Conservation (phyloP, 1,284 basidiomycete genomes). For the Veloporphyrellus conicus region DNA sequence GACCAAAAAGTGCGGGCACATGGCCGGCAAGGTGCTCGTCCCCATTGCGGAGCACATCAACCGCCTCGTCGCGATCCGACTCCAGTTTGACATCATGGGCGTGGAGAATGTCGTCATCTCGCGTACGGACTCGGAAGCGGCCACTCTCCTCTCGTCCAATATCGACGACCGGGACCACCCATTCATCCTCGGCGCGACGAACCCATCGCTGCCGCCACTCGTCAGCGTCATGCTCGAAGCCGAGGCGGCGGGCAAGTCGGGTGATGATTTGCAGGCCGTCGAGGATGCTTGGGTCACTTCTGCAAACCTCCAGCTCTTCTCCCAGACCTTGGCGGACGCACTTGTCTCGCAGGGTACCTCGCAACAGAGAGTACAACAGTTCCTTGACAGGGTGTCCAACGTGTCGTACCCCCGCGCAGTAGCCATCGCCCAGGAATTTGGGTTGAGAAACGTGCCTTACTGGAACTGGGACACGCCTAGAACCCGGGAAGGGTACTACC, state of each 20-base stretch:
- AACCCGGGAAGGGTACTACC: conserved; percentile 94
- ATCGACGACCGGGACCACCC: conserved; percentile 95
- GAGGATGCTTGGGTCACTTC: conserved; percentile 83
- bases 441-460: conserved; percentile 67
- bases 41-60: conserved; percentile 75
- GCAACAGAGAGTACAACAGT: conserved; percentile 48
- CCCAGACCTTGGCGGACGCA: conserved; percentile 69
- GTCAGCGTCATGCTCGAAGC: conserved; percentile 82
- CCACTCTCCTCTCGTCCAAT: conserved; percentile 94
- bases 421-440: conserved; percentile 77
- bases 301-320: conserved; percentile 80
- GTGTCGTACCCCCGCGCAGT: conserved; percentile 70
- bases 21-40: conserved; percentile 80
- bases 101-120: conserved; percentile 70
- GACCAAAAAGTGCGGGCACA: conserved; percentile 85
- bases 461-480: conserved; percentile 96
- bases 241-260: conserved; percentile 75
- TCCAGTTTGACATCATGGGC: conserved; percentile 62
- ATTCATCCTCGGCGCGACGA: conserved; percentile 93
- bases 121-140: conserved; percentile 86
- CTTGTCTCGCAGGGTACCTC: conserved; percentile 62
- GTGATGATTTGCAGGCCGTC: conserved; percentile 76
- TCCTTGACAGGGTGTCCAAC: conserved; percentile 58
- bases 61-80: conserved; percentile 71
- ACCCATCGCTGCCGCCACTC: conserved; percentile 64